phyloP scores from a whole-genome alignment of 2,329 filamentous ascomycete species.

The Aspergillus japonicus region DNA sequence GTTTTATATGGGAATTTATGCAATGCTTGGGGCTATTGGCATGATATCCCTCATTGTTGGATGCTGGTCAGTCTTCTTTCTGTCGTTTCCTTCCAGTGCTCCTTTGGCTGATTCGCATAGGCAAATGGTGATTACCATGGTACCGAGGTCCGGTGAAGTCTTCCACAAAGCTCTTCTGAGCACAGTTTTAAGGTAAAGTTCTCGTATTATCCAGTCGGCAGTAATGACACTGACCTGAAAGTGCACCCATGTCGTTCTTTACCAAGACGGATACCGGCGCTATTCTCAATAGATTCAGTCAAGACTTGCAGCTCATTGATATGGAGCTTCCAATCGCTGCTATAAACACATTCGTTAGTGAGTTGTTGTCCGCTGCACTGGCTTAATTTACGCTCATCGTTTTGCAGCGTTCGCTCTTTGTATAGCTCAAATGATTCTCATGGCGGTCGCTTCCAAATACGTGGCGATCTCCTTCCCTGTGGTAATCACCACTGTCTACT shows the following conservation, averaged over 20 bases:
- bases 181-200: conserved; percentile 46
- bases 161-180: conserved; percentile 51
- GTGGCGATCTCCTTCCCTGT: conserved; percentile 53
- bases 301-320: conserved; percentile 47
- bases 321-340: conserved; percentile 44
- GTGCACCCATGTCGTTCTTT: conserved; percentile 46
- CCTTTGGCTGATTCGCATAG: conserved; percentile 19
- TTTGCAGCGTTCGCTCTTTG: conserved; percentile 28
- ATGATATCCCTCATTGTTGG: conserved; percentile 38
- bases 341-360: conserved; percentile 41
- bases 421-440: conserved; percentile 51
- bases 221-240: conserved; percentile 17
- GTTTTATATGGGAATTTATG: conserved; percentile 42
- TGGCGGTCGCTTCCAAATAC: conserved; percentile 49
- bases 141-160: conserved; percentile 51
- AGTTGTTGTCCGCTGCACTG: neutral
- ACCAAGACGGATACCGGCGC: conserved; percentile 42
- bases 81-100: neutral
- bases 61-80: conserved; percentile 31
- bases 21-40: conserved; percentile 39
- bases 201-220: conserved; percentile 18
- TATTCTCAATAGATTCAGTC: conserved; percentile 46
- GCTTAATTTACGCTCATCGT: neutral
- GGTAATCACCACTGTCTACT: conserved; percentile 49
- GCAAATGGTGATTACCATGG: conserved; percentile 55